These are phyloP conservation scores for Phytophthora pseudosyringae DNA, from an alignment of 352 stramenopile genomes.

Conservation along the genomic window DNA sequence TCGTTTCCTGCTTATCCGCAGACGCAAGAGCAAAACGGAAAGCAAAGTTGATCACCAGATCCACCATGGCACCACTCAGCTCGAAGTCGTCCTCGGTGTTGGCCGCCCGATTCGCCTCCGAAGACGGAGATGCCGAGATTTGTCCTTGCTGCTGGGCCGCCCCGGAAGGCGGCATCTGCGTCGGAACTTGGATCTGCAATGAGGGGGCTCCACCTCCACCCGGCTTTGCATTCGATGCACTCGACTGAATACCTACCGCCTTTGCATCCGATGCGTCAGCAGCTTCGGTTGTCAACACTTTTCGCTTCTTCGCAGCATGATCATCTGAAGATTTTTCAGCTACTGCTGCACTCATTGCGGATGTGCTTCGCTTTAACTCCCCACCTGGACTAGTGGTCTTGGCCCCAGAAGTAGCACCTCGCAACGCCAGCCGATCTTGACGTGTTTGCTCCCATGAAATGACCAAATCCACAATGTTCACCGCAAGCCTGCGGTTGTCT, in stretches of 20 bases:
- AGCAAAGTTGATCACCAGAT: slow-evolving; percentile 93
- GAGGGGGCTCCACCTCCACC: neutral
- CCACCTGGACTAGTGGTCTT: slow-evolving; percentile 25
- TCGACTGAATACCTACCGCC: slow-evolving; percentile 23
- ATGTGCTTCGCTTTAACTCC: slow-evolving; percentile 48
- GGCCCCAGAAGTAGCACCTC: slow-evolving; percentile 14
- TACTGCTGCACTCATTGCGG: slow-evolving; percentile 26
- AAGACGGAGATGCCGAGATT: slow-evolving; percentile 23
- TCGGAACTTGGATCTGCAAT: slow-evolving; percentile 23
- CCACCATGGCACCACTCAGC: slow-evolving; percentile 85
- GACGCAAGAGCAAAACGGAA: slow-evolving; percentile 89
- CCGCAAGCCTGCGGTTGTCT: slow-evolving; percentile 93
- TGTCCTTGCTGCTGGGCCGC: slow-evolving; percentile 25
- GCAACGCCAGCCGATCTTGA: slow-evolving; percentile 64
- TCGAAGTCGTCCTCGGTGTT: slow-evolving; percentile 89
- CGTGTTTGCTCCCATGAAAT: slow-evolving; percentile 95
- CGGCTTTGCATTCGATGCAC: slow-evolving; percentile 13
- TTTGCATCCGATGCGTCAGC: slow-evolving; percentile 21
- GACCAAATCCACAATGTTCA: slow-evolving; percentile 96
- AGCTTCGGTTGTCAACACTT: slow-evolving; percentile 38
- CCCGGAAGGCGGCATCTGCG: neutral
- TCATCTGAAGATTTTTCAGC: slow-evolving; percentile 19
- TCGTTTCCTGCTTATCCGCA: slow-evolving; percentile 91
- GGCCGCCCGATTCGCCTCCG: slow-evolving; percentile 27
- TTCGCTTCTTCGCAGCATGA: slow-evolving; percentile 55